Evolutionary conservation across 2,329 filamentous ascomycete genomes (phyloP).

Genomic region (Decorospora gaudefroyi): DNA sequence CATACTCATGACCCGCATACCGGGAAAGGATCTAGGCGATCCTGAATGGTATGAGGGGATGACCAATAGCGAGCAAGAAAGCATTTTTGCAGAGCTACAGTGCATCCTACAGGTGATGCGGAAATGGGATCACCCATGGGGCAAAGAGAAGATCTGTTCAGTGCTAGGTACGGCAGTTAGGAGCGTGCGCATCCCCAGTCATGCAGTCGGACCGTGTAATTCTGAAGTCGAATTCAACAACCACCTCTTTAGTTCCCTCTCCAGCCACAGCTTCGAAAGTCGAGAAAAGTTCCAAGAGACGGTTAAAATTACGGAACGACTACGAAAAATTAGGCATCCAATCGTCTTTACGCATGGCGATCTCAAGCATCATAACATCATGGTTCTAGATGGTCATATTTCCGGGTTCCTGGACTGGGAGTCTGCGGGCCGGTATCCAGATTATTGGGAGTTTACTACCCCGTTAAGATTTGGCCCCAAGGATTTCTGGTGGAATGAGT

Average conservation of each 20-base stretch:
- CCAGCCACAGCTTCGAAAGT: too few relatives aligned
- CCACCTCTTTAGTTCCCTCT: too few relatives aligned
- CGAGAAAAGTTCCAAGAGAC: too few relatives aligned
- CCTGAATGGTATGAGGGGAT: constrained; percentile 35
- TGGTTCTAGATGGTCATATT: constrained; percentile 25
- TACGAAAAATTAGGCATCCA: too few relatives aligned
- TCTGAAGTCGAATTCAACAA: constrained; percentile 33
- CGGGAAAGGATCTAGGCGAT: constrained; percentile 39
- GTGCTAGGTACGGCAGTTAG: constrained; percentile 37
- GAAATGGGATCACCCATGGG: constrained; percentile 37
- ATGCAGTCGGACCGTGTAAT: constrained; percentile 41
- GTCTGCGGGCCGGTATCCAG: constrained; percentile 31
- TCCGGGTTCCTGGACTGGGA: constrained; percentile 29
- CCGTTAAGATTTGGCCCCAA: too few relatives aligned
- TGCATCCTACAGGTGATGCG: constrained; percentile 45
- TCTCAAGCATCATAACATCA: constrained; percentile 30
- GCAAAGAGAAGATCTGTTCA: constrained; percentile 36
- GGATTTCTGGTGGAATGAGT: too few relatives aligned
- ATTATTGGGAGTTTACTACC: constrained; percentile 32
- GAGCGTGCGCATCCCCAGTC: constrained; percentile 41
- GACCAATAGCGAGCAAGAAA: constrained; percentile 34
- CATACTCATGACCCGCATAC: constrained; percentile 47
- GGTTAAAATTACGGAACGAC: too few relatives aligned
- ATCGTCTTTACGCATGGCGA: too few relatives aligned
- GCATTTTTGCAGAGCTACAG: constrained; percentile 45